Evolutionary conservation across 805 yeast species (phyloP), one percentile per base, ranked within the genome.

Genomic region (Cyberlindnera saturnus): DNA sequence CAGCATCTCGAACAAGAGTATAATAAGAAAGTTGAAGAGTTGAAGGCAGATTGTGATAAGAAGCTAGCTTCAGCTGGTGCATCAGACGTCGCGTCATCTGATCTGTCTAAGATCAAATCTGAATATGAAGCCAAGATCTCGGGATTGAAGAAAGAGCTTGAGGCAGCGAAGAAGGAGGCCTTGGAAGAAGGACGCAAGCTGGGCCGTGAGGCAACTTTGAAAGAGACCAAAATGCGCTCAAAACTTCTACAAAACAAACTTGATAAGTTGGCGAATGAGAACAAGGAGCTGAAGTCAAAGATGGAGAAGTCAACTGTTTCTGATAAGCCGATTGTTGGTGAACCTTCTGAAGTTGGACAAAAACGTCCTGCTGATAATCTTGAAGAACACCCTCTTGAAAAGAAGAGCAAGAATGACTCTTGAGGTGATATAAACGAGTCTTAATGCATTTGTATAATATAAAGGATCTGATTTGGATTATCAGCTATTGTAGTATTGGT

Each of bases 161-260:
- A 64, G 16, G 51, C 41, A 11, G 34, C 39, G 19, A 53, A 48
- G 39, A 48, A 48, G 6, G 45, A 52, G 26, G 38, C 41, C 15
- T 53, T 43, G 32, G 50, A 50, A 26, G 44, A 50, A 28, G 49
- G 56, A 8, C 49, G 43, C 18, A 50, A 48, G 6, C 46, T 53
- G 31, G 62, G 56, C 14, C 55, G 57, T 42, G 51, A 55, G 19
- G 53, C 60, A 2, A 50, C 60, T 8, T 23, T 53, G 47, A 57
- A 47, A 50, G 59, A 64, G 63, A 49, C 63, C 53, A 66, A 67
- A 1, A 66, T 65, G 53, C 67, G 67, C 38, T 60, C 61, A 31
- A 63, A 65, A 34, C 63, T 65, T n/a, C 57, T 82, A 34, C 73
- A 63, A 37, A 49, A 57, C n/a, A 67, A 71, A 48, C 45, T 74